Evolutionary conservation across 148 eudicot species (phyloP), one percentile per base, ranked within the genome.

Genomic region (Rhododendron vialii): DNA sequence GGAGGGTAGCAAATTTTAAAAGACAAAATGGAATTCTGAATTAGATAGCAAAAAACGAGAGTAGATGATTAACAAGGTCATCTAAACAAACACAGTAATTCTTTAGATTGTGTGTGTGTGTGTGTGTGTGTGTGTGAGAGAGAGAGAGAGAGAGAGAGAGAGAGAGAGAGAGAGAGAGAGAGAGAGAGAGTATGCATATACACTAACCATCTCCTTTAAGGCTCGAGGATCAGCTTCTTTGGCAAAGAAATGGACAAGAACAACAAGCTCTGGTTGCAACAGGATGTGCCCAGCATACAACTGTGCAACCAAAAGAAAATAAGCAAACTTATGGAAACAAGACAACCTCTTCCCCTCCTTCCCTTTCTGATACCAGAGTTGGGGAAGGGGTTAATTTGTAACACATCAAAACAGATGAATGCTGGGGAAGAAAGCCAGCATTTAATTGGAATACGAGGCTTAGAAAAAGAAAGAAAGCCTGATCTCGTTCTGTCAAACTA

Each of bases 181-280:
- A 76, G 41, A 41, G 51, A 78, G 51, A 35, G 22, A 65, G 10
- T 38, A 10, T 13, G 26, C 83, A 28, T 13, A 24, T 38, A 7
- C 76, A 92, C 98, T 89, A 77, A 96, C 99, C 96, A 89, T 96
- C 98, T 84, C 96, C 99, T 92, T 96, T 95, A 26, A 93, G 45
- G 90, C 90, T 57, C 86, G 82, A 61, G 92, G 17, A 88, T 92
- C 83, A 75, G 95, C 93, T 81, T 85, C 94, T 83, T 93, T 93
- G 63, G 98, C 93, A 89, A 90, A 94, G 88, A 86, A 88, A 50
- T 95, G 96, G 77, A 90, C 90, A 45, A 93, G 86, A 86, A 87
- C 81, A 78, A 89, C 86, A 88, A 83, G 85, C 65, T 91, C 93
- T 84, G 88, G 88, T 81, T 91, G 96, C 80, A 95, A 51, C 79